Base-by-base conservation (phyloP, 75 land plant species). In the Picea sitchensis region DNA sequence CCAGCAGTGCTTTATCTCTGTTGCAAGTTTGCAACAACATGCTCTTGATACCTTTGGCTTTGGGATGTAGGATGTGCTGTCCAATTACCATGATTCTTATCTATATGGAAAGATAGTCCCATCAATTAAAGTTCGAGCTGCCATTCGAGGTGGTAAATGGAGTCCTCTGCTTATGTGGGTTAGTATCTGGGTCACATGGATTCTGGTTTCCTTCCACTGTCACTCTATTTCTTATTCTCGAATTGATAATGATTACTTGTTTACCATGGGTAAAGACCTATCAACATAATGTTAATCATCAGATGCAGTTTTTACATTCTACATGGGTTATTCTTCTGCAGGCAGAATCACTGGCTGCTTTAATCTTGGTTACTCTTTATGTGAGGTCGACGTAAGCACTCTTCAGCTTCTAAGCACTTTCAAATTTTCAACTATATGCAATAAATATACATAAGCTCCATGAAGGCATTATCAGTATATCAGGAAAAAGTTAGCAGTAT, bases 301-400 rank as follows among this genome's bases (percentile, higher is more conserved):
- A 77, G 18, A 14, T 71, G 23, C 47, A 44, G 44, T n/a, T 36
- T 41, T 71, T 18, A 71, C 47, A 44, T 71, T 44, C 2, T 41
- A 32, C 65, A 1, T 47, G 61, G 54, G 63, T 9, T 68, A 58
- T 79, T 63, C 60, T 78, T 64, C 73, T 82, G 84, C 88, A 87
- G 88, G 57, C 76, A 30, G 88, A 87, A 82, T 85, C 83, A 61
- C 23, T 87, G 59, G 88, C 88, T 64, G 88, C 88, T 59, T n/a
- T 85, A n/a, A 59, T 75, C 56, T 78, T 87, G 31, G 81, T 87
- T 59, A 54, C 58, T 32, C 76, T 80, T 18, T 87, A 87, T 58
- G 83, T 87, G 56, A 61, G 77, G 38, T 80, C 87, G 15, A 87
- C 88, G 88, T 87, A 75, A 78, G 88, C 72, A 18, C 15, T 18